A percentile compares a stretch with the other conserved stretches of the same genome.
Conservation (phyloP, 1,139 yeast genomes). For the Candida glucosophila region DNA sequence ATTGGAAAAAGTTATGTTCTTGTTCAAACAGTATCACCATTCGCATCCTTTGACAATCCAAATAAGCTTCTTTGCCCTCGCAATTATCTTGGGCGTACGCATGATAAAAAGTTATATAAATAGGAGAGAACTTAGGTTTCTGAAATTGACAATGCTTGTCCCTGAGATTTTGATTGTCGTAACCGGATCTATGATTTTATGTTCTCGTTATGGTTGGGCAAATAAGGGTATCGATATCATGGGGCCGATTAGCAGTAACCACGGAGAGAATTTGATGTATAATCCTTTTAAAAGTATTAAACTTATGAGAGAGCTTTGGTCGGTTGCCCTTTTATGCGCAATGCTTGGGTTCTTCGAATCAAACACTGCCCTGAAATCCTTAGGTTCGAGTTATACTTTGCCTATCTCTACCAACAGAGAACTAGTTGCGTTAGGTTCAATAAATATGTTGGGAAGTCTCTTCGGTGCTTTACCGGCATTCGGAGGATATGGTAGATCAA, state of each 20-base stretch:
- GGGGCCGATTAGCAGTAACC: constrained; percentile 47
- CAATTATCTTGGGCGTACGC: constrained; percentile 32
- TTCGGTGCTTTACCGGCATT: constrained; percentile 86
- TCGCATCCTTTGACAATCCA: constrained; percentile 44
- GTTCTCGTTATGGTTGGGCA: constrained; percentile 48
- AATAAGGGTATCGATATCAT: constrained; percentile 55
- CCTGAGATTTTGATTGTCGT: constrained; percentile 85
- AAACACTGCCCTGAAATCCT: constrained; percentile 82
- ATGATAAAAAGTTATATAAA: constrained; percentile 29
- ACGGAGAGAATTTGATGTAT: constrained; percentile 13
- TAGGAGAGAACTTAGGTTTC: constrained; percentile 7
- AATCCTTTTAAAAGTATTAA: constrained; percentile 24
- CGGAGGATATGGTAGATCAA: constrained; percentile 95
- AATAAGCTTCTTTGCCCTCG: constrained; percentile 43
- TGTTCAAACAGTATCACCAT: constrained; percentile 30
- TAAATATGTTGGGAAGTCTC: constrained; percentile 57
- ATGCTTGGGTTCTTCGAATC: constrained; percentile 90
- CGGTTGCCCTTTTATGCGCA: constrained; percentile 68
- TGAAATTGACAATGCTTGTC: constrained; percentile 38
- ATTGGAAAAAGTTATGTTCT: constrained; percentile 56
- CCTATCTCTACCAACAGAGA: constrained; percentile 72
- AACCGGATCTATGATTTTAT: constrained; percentile 49
- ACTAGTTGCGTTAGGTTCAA: constrained; percentile 72
- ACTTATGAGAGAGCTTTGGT: constrained; percentile 35
- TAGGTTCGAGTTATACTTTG: constrained; percentile 55